phyloP scores from a whole-genome alignment of 768 basidiomycete species.

The Mycena haematopus region DNA sequence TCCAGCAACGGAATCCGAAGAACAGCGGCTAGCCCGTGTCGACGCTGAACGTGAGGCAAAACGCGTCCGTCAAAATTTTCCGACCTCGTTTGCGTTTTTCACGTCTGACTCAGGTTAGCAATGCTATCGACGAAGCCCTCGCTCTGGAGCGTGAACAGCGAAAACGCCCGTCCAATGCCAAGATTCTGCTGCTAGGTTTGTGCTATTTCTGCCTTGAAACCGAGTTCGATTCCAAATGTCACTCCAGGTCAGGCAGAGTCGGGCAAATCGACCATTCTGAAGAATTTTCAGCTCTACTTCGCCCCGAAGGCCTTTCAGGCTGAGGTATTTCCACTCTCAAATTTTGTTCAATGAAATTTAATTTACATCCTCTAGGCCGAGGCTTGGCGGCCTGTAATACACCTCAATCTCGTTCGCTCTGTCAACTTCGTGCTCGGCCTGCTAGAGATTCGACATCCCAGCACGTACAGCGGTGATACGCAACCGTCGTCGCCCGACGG shows the following conservation, averaged over 20 bases:
- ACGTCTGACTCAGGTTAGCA: constrained; percentile 39
- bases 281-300: constrained; percentile 69
- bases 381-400: constrained; percentile 70
- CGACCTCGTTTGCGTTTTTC: neutral
- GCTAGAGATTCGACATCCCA: constrained; percentile 29
- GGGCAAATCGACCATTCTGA: constrained; percentile 70
- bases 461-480: constrained; percentile 8
- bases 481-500: constrained; percentile 32
- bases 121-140: constrained; percentile 61
- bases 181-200: constrained; percentile 65
- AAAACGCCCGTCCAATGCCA: constrained; percentile 47
- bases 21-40: constrained; percentile 11
- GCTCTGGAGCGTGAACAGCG: constrained; percentile 52
- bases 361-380: constrained; percentile 41
- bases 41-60: constrained; percentile 48
- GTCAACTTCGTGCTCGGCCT: constrained; percentile 49
- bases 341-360: neutral
- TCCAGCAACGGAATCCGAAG: constrained; percentile 16
- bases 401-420: constrained; percentile 69
- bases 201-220: constrained; percentile 1
- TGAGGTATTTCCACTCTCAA: constrained; percentile 43
- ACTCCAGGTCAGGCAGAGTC: constrained; percentile 67
- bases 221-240: neutral
- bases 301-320: constrained; percentile 63
- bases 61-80: constrained; percentile 32